Evolutionary conservation across 352 stramenopile species (phyloP), one percentile per base, ranked within the genome.

Genomic region (Phytophthora podocarpi): DNA sequence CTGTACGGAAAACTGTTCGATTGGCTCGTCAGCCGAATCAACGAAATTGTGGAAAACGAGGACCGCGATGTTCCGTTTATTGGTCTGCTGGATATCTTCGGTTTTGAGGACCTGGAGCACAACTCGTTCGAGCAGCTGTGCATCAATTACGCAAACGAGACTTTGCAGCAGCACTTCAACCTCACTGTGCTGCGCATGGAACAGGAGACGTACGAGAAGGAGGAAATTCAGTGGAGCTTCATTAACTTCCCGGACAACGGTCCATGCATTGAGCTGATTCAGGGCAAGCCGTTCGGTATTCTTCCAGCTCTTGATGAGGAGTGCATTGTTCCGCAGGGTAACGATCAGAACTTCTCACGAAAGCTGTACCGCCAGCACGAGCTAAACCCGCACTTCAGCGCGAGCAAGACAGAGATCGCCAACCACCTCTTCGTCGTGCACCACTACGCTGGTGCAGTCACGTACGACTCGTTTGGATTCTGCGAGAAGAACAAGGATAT

Each of bases 401-500:
- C 84, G 1, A 85, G 65, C 68, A 91, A 91, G 62, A 90, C 83
- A 2, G 78, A 91, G 54, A 76, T 90, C 43, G 85, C 82, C 6
- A 92, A 92, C 65, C 82, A 93, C 41, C 59, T 90, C 13, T 92
- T 93, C 51, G 80, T 91, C 30, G 74, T 93, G 24, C 77, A 93
- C 45, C 96, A 99, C 76, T 99, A 98, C 64, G 95, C 96, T 43
- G 93, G 93, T 23, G 71, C 78, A 27, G 96, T 99, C n/a, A 71
- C 87, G 61, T 99, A 99, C 70, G 80, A 90, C 40, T 90, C 87
- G 15, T 95, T 97, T 37, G 89, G 91, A 12, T 99, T 98, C 67
- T 90, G 97, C 18, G 96, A 98, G 49, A 99, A 98, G 80, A 99
- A 98, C 67, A 95, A 96, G 66, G 95, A 98, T 67, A 76, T 95